phyloP scores from a whole-genome alignment of 495 filamentous ascomycete genomes.

The Pyronema omphalodes region DNA sequence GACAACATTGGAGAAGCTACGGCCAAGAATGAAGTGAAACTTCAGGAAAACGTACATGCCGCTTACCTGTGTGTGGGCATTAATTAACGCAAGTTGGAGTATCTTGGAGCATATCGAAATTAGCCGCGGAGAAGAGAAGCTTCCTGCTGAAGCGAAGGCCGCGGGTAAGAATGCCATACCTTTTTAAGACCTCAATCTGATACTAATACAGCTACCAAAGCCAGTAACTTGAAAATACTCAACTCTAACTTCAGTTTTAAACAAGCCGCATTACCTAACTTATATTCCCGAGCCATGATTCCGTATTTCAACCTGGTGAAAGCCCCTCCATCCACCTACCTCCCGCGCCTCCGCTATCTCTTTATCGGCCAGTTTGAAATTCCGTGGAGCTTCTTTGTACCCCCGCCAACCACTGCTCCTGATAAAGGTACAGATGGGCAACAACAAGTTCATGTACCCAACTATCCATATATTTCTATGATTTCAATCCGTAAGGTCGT shows the following conservation, averaged over 20 bases:
- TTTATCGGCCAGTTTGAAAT: conserved; percentile 11
- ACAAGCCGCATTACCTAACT: conserved; percentile 6
- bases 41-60: conserved; percentile 14
- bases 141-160: conserved; percentile 8
- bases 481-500: not conserved
- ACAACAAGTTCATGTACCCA: not conserved
- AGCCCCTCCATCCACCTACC: no score
- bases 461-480: not conserved
- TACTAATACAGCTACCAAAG: not conserved
- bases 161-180: not conserved
- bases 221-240: not conserved
- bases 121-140: conserved; percentile 11
- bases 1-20: conserved; percentile 10
- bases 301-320: no score
- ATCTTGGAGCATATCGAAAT: conserved; percentile 14
- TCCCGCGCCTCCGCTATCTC: no score
- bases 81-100: conserved; percentile 9
- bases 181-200: not conserved
- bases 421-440: not conserved
- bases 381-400: conserved; percentile 6
- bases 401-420: no score
- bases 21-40: conserved; percentile 12
- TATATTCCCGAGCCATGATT: no score
- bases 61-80: conserved; percentile 16
- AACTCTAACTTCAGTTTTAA: conserved; percentile 4